phyloP scores from a whole-genome alignment of 805 yeast genomes.

The Saccharomyces paradoxus region DNA sequence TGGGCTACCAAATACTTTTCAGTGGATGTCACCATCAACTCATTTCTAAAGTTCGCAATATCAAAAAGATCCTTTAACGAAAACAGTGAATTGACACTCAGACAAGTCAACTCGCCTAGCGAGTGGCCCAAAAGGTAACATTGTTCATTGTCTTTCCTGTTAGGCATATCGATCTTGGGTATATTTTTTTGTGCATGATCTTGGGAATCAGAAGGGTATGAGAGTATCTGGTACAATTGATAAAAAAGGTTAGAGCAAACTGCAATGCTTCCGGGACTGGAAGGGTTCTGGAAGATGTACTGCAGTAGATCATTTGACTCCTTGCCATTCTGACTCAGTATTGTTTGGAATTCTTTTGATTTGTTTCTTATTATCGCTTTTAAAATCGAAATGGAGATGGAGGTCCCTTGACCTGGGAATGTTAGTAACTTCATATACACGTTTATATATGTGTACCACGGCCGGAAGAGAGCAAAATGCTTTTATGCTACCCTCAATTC shows the following conservation, averaged over 20 bases:
- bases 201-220: not conserved
- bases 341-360: slow-evolving; percentile 13
- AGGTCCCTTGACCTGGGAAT: slow-evolving; percentile 32
- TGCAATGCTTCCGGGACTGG: slow-evolving; percentile 29
- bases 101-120: slow-evolving; percentile 29
- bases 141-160: slow-evolving; percentile 1
- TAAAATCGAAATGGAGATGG: slow-evolving; percentile 20
- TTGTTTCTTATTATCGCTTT: slow-evolving; percentile 19
- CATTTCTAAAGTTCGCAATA: slow-evolving; percentile 29
- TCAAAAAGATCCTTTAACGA: slow-evolving; percentile 22
- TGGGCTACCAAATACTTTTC: slow-evolving; percentile 21
- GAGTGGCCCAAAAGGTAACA: slow-evolving; percentile 28
- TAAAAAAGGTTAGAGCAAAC: slow-evolving; percentile 26
- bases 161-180: not conserved
- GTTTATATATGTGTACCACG: not conserved
- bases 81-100: slow-evolving; percentile 23
- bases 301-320: slow-evolving; percentile 16
- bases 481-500: not conserved
- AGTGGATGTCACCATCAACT: slow-evolving; percentile 28
- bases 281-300: slow-evolving; percentile 19
- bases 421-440: slow-evolving; percentile 20
- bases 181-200: not conserved
- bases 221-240: slow-evolving; percentile 14
- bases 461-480: not conserved
- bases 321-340: slow-evolving; percentile 13